Base-by-base conservation (phyloP, 2,329 filamentous ascomycete genomes). In the Oidium heveae region DNA sequence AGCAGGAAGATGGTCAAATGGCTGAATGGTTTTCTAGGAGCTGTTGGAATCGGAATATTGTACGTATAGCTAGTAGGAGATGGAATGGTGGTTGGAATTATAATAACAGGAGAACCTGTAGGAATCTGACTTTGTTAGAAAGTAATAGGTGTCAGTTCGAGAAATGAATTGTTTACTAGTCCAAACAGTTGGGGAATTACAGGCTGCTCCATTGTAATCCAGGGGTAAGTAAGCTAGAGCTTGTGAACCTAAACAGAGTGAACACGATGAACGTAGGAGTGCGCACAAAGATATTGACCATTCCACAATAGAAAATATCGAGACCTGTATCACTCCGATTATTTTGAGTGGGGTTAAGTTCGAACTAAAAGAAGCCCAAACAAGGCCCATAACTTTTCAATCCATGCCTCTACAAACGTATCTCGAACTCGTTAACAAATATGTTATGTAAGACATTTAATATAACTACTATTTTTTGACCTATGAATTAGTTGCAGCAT, bases 1-100 rank as follows among this genome's bases (percentile, higher is more conserved):
- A 95, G 76, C 37, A 95, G 73, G 70, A 96, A 94, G 56, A 96
- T 80, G 62, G 87, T 83, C 55, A 96, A 76, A 66, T 96, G 87
- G 16, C 82, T 79, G 66, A 91, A 86, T 53, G 77, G 61, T 46
- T 62, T 59, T 13, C 69, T 66, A 1, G 65, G 64, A 1, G 63
- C 62, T 50, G 65, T 63, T 2, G 63, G 63, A 44, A 75, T 67
- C 1, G 66, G 66, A 55, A 77, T 68, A 52, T 68, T 67, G 67
- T 75, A 81, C 55, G 79, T 69, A 60, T 77, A 72, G n/a, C 72
- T 75, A 2, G 72, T 74, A 52, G 69, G 69, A 0, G 73, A 71
- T 0, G 73, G 76, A 1, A 69, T 66, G n/a, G 72, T 71, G 33
- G 73, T 69, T 0, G 78, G 76, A 1, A 67, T 63, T 1, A 72